Base-by-base conservation (phyloP, 768 basidiomycete genomes). In the Lepiota venenata region DNA sequence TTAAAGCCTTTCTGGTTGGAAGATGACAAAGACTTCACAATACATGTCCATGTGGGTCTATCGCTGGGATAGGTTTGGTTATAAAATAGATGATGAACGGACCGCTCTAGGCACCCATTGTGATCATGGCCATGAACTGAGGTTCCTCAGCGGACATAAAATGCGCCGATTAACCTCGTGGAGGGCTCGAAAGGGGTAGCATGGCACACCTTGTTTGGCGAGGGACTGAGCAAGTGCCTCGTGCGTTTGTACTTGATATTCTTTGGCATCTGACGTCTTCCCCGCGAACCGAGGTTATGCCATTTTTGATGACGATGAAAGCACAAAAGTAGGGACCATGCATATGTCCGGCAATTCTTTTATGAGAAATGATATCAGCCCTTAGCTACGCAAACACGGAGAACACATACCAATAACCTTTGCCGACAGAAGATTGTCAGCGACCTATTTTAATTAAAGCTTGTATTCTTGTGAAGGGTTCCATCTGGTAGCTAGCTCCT, bases 121-220 rank as follows among this genome's bases (percentile, higher is more conserved):
- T 52, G 50, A 52, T 52, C 50, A 52, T 35, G 42, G 35, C 35
- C 21, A 42, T 18, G 49, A 18, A 27, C 32, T 20, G 25, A 35
- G 29, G 36, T 14, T 21, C 32, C 35, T 47, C 46, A 47, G 32
- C 18, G 36, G 35, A 16, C 32, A 20, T 35, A 40, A 36, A 21
- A 42, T 42, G 25, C 18, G 39, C 39, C 21, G 25, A 32, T 40
- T 40, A 50, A 50, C 38, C 32, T 39, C 49, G 40, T 50, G 49
- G 42, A 41, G 49, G 40, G 25, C 25, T 35, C 36, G 18, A 20
- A 37, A 36, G 20, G 46, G 36, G 36, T 29, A 8, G 4, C 35
- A 35, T 35, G 29, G 35, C 46, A 18, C 25, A 40, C 39, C 27
- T n/a, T 42, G n/a, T 9, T 50, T 50, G 39, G 29, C 15, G 49